These are phyloP conservation scores for Nepenthes mirabilis DNA, from an alignment of 148 eudicot genomes.

Conservation along the genomic window DNA sequence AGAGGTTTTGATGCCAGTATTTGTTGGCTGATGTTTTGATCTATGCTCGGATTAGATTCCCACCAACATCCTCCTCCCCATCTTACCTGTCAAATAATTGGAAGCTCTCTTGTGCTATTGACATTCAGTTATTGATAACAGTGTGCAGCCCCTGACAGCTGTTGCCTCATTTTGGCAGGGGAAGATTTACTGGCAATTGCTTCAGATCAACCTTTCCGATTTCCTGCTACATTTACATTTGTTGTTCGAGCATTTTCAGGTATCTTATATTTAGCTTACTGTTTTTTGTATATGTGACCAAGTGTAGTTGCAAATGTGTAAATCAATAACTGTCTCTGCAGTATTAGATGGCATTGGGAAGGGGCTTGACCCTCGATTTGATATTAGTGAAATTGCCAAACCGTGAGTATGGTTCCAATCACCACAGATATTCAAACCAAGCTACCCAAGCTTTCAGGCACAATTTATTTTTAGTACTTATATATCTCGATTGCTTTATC, in stretches of 20 bases:
- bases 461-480: neutral
- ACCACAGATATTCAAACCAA: neutral
- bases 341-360: slow-evolving; percentile 99
- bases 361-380: slow-evolving; percentile 99
- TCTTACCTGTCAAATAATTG: no score
- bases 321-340: slow-evolving; percentile 16
- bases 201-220: slow-evolving; percentile 94
- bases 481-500: slow-evolving; percentile 7
- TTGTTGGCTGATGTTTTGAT: no score
- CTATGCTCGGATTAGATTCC: no score
- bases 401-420: slow-evolving; percentile 50
- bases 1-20: no score
- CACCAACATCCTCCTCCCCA: no score
- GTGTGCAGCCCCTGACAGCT: slow-evolving; percentile 4
- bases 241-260: slow-evolving; percentile 65
- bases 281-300: slow-evolving; percentile 15
- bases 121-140: neutral
- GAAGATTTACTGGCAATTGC: slow-evolving; percentile 92
- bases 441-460: neutral
- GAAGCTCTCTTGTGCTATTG: no score
- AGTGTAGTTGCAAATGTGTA: neutral
- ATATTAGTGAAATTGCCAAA: slow-evolving; percentile 94
- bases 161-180: slow-evolving; percentile 38
- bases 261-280: slow-evolving; percentile 19
- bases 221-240: slow-evolving; percentile 77